phyloP scores from a whole-genome alignment of 129 eudicot genomes.

The Dittrichia graveolens region DNA sequence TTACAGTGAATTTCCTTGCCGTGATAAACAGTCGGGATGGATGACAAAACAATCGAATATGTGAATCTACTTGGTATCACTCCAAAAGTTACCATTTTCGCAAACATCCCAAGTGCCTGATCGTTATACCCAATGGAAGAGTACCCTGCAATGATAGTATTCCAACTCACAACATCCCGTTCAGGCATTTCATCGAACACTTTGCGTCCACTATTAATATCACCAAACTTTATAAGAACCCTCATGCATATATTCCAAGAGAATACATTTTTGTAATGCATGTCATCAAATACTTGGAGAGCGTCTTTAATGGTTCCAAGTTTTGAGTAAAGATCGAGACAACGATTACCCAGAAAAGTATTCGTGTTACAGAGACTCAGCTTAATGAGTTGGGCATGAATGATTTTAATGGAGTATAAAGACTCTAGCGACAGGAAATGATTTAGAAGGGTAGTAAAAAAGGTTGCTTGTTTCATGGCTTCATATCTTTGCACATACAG shows the following conservation, averaged over 20 bases:
- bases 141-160: slow-evolving; percentile 59
- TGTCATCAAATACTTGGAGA: slow-evolving; percentile 54
- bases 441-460: slow-evolving; percentile 45
- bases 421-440: slow-evolving; percentile 47
- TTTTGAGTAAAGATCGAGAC: slow-evolving; percentile 55
- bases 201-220: slow-evolving; percentile 45
- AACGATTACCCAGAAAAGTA: slow-evolving; percentile 62
- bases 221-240: slow-evolving; percentile 39
- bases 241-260: slow-evolving; percentile 83
- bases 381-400: slow-evolving; percentile 71
- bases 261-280: slow-evolving; percentile 51
- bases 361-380: slow-evolving; percentile 45
- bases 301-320: slow-evolving; percentile 43
- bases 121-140: slow-evolving; percentile 40
- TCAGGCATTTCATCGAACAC: slow-evolving; percentile 73
- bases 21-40: slow-evolving; percentile 27
- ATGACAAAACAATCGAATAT: slow-evolving; percentile 52
- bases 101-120: slow-evolving; percentile 35
- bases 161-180: slow-evolving; percentile 75
- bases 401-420: slow-evolving; percentile 35
- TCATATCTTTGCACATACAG: slow-evolving; percentile 4
- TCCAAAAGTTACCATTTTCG: slow-evolving; percentile 48
- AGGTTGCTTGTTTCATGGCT: slow-evolving; percentile 35
- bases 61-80: slow-evolving; percentile 63
- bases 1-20: slow-evolving; percentile 63